A percentile compares a stretch with the other conserved stretches of the same genome.
phyloP scores from a whole-genome alignment of 306 rosid genomes.

The Albizia julibrissin region DNA sequence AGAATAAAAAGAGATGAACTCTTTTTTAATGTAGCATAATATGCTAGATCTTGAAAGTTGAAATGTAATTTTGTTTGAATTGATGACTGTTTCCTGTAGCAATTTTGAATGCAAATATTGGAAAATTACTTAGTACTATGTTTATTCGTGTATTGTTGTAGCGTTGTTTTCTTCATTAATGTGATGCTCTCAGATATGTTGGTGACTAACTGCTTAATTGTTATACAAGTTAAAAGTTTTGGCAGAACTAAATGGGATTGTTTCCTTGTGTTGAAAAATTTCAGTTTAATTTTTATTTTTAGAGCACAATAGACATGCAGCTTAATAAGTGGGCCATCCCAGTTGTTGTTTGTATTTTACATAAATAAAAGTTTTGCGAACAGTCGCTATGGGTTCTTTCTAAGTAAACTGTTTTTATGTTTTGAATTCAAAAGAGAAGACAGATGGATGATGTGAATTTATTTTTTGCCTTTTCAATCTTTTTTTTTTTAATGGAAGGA shows the following conservation, averaged over 20 bases:
- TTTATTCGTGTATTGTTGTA: background rate
- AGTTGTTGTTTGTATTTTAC: background rate
- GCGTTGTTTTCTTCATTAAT: background rate
- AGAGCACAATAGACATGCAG: background rate
- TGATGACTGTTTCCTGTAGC: background rate
- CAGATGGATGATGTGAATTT: background rate
- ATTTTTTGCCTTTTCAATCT: background rate
- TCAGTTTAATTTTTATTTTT: background rate
- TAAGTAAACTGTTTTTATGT: background rate
- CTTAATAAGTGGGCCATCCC: background rate
- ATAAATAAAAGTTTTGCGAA: background rate
- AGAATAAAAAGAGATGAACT: background rate
- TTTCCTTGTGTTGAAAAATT: background rate
- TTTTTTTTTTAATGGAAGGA: background rate
- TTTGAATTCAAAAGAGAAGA: conserved; percentile 2
- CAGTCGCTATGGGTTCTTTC: background rate
- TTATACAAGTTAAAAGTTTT: background rate
- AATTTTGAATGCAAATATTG: background rate
- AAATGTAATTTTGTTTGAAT: background rate
- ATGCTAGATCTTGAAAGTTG: background rate
- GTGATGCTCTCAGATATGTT: background rate
- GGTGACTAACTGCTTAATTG: background rate
- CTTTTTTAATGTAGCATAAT: background rate
- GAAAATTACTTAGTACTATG: background rate
- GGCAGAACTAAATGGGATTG: background rate